Conservation (phyloP, 164 flowering plant species). For the Sextonia rubra region DNA sequence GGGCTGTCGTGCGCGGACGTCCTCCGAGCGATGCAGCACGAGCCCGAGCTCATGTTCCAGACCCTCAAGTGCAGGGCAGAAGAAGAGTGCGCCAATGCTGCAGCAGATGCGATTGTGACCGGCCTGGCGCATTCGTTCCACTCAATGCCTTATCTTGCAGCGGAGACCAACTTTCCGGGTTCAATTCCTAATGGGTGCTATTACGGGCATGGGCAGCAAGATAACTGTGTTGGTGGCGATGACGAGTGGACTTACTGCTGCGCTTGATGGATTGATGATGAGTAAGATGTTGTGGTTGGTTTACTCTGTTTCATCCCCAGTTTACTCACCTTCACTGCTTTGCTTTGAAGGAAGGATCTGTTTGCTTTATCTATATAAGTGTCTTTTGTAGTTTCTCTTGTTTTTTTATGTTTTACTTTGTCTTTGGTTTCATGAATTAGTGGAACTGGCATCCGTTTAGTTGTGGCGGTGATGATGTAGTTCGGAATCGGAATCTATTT, state of each 20-base stretch:
- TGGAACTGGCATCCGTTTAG: too few relatives aligned
- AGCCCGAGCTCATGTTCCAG: conserved; percentile 97
- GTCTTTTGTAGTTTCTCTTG: too few relatives aligned
- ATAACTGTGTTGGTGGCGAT: conserved; percentile 40
- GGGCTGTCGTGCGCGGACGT: conserved; percentile 82
- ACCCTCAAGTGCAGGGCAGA: conserved; percentile 82
- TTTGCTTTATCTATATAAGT: too few relatives aligned
- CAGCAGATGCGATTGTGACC: conserved; percentile 31
- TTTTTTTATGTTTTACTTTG: too few relatives aligned
- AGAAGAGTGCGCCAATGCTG: conserved; percentile 26
- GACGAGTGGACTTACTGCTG: conserved; percentile 77
- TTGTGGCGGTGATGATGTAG: too few relatives aligned
- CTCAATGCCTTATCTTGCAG: conserved; percentile 78
- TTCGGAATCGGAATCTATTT: too few relatives aligned
- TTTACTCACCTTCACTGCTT: background rate
- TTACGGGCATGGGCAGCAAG: background rate
- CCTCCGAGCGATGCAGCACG: conserved; percentile 94
- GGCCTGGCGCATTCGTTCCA: conserved; percentile 66
- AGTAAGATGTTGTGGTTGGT: too few relatives aligned
- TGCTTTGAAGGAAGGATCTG: too few relatives aligned
- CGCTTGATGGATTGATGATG: conserved; percentile 34
- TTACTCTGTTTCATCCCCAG: background rate
- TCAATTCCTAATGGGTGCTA: conserved; percentile 20
- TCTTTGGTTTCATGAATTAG: too few relatives aligned
- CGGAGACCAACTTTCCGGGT: background rate